Evolutionary conservation across 441 rosid genomes (phyloP), one percentile per base, ranked within the genome.

Genomic region (Breynia disticha): DNA sequence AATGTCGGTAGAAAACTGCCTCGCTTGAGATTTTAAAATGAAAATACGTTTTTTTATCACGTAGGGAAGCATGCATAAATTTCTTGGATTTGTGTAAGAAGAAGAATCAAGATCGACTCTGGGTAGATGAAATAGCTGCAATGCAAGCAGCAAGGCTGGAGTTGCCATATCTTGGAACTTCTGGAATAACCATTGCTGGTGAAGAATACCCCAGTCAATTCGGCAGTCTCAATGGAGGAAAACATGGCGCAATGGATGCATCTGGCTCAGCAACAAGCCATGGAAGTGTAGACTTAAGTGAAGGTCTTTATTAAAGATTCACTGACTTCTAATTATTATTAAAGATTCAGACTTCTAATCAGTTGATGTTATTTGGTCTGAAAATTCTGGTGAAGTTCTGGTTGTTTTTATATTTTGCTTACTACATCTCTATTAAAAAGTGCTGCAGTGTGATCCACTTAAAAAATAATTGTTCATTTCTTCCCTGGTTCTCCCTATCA

Each of bases 121-220:
- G 98, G 98, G 80, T 86, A 70, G 90, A 83, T 62, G 97, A 91
- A 71, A 74, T 91, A 58, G 91, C 94, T 0, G 97, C 95, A 57
- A 88, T 91, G 97, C 89, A 84, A 66, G 91, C 94, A 57, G 72
- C 97, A 62, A 75, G 79, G 61, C 76, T 85, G 60, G 97, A 86
- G 35, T 57, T 91, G 52, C 77, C 95, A 5, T 86, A 72, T 73
- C 59, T 84, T 59, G 87, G 76, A 59, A 77, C 87, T 67, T 86
- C 98, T 17, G 97, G 91, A 66, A 77, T 91, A 51, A 55, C 86
- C 55, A 80, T 88, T 49, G 86, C 96, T 13, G 74, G 79, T 3
- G 98, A 84, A 65, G 94, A 83, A 62, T 85, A 74, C 62, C 68
- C 72, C 38, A 54, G 42, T 64, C 76, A 61, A 55, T 47, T 53